Base-by-base conservation (phyloP, 169 alveolate genomes). In the Cryptosporidium meleagridis region DNA sequence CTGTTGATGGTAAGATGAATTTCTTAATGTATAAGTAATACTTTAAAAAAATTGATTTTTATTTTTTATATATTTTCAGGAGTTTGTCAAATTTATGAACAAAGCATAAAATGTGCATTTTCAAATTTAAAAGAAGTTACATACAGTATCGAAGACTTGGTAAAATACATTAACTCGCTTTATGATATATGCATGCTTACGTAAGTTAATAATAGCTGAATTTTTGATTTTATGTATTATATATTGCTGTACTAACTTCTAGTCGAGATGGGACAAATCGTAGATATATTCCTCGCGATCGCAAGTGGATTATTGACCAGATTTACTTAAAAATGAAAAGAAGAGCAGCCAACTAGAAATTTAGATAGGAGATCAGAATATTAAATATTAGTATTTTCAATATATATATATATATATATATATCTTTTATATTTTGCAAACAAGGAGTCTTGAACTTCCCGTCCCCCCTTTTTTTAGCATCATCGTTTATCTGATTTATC, bases 101-200 rank as follows among this genome's bases (percentile, higher is more conserved):
- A 80, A 80, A 80, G 89, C 53, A 80, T 80, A 18, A 80, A 80
- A 41, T 80, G 89, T 65, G 89, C 89, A 10, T 62, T 80, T 41
- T 80, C 89, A 1, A 61, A 65, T 18, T 80, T 80, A 23, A 80
- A 80, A 33, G 80, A 80, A 44, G 89, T 80, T 33, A 80, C 89
- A 1, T 80, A 80, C 51, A 80, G 69, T 62, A 48, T 80, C 44
- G 89, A 80, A 21, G 89, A 80, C 21, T 29, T 80, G 9, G 45
- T 80, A 5, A 80, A 80, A 52, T 80, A 80, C 67, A 41, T 80
- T n/a, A 80, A 80, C 70, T 80, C 89, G 1, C 89, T 80, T 59
- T 80, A 80, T 21, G 89, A 80, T 65, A 80, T 80, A 26, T 80
- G 89, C 89, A 80, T 80, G 89, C 67, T 80, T 8, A 65, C 75